These are phyloP conservation scores for Tolypocladium album DNA, from an alignment of 2,329 filamentous ascomycete species.

Conservation along the genomic window DNA sequence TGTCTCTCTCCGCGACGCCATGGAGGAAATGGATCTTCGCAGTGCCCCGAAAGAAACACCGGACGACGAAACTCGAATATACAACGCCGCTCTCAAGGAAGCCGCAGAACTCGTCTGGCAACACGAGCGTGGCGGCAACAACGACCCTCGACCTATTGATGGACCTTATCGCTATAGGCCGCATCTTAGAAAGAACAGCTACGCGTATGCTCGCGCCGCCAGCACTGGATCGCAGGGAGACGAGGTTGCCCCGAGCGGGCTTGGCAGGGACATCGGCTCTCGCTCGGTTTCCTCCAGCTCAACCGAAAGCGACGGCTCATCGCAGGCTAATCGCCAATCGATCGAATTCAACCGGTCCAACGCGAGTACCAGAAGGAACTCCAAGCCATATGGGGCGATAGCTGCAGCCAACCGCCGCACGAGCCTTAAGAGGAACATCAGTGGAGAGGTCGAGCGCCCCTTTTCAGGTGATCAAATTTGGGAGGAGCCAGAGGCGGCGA, in stretches of 20 bases:
- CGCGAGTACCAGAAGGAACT: constrained; percentile 11
- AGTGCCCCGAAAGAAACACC: constrained; percentile 17
- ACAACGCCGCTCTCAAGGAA: constrained; percentile 63
- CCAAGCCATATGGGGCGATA: constrained; percentile 31
- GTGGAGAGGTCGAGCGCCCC: constrained; percentile 53
- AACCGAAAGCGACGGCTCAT: constrained; percentile 32
- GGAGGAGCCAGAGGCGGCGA: constrained; percentile 61
- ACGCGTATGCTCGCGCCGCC: constrained; percentile 54
- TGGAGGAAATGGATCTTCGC: constrained; percentile 60
- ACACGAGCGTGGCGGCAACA: constrained; percentile 49
- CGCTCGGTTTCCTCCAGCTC: constrained; percentile 44
- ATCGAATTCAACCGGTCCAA: constrained; percentile 10
- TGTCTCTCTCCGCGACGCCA: constrained; percentile 56
- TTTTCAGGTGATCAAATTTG: constrained; percentile 77
- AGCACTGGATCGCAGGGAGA: constrained; percentile 41
- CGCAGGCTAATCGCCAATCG: constrained; percentile 18
- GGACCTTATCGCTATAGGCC: constrained; percentile 57
- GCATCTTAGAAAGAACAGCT: constrained; percentile 61
- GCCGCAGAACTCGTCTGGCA: constrained; percentile 71
- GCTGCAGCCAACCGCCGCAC: constrained; percentile 40
- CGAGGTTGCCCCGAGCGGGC: constrained; percentile 26
- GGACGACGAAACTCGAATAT: constrained; percentile 52
- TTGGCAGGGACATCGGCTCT: constrained; percentile 28
- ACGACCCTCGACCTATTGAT: constrained; percentile 40
- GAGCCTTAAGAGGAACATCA: constrained; percentile 59